A percentile compares a stretch with the other conserved stretches of the same genome.
These are phyloP conservation scores for Baeospora myosura DNA, from an alignment of 1,284 basidiomycete species.

Conservation along the genomic window DNA sequence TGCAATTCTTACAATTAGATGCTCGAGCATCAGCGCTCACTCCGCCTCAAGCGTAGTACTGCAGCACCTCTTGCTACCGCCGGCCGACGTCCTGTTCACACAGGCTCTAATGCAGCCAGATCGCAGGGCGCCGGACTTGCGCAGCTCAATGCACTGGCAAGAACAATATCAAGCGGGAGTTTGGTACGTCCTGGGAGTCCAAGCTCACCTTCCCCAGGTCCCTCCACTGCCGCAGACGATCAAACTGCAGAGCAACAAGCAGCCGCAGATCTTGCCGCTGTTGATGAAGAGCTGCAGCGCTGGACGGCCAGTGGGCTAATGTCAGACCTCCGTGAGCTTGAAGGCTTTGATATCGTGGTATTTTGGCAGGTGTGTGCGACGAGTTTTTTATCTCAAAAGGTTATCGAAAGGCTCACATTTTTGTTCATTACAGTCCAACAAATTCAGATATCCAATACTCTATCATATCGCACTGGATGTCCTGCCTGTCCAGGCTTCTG, in stretches of 20 bases:
- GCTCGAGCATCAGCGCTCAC: conserved; percentile 6
- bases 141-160: neutral
- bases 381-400: no score
- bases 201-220: neutral
- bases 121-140: neutral
- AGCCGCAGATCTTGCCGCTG: no score
- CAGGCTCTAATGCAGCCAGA: neutral
- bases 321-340: no score
- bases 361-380: no score
- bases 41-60: neutral
- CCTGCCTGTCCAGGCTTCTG: conserved; percentile 23
- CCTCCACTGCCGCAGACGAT: conserved; percentile 2
- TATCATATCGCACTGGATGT: conserved; percentile 21
- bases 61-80: neutral
- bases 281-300: no score
- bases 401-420: no score
- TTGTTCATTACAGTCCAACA: no score
- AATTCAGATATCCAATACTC: conserved; percentile 11
- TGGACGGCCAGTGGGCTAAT: no score
- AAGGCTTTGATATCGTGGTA: no score
- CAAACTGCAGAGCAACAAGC: no score
- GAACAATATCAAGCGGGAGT: neutral
- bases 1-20: conserved; percentile 4
- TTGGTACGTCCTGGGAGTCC: neutral
- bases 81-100: neutral